Conservation (phyloP, 306 rosid species). For the Elaeagnus macrophylla region DNA sequence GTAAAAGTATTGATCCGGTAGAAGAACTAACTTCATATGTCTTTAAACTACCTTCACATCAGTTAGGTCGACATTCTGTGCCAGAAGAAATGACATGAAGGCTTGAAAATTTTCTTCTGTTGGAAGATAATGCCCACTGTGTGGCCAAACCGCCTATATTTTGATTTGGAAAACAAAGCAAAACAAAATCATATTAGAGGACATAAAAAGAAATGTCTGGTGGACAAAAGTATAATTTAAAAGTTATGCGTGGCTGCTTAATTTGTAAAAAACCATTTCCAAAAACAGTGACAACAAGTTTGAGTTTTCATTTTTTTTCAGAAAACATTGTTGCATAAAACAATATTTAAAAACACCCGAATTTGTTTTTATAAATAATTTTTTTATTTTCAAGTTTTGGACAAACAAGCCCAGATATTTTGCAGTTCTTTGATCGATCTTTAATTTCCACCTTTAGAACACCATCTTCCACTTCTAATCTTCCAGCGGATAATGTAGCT, state of each 20-base stretch:
- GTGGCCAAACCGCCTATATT: slow-evolving; percentile 76
- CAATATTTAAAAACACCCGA: too few relatives aligned
- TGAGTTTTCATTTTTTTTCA: too few relatives aligned
- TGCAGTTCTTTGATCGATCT: slow-evolving; percentile 1
- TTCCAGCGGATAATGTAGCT: slow-evolving; percentile 81
- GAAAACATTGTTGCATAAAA: too few relatives aligned
- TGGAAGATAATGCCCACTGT: slow-evolving; percentile 88
- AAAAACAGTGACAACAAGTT: too few relatives aligned
- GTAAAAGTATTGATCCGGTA: neutral
- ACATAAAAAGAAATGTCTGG: neutral
- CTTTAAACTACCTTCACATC: slow-evolving; percentile 49
- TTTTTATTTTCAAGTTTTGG: too few relatives aligned
- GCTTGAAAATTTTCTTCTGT: slow-evolving; percentile 76
- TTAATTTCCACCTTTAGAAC: slow-evolving; percentile 52
- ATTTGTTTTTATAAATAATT: too few relatives aligned
- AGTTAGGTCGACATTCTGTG: slow-evolving; percentile 54
- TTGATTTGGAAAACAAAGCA: slow-evolving; percentile 13
- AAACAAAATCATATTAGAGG: slow-evolving; percentile 10
- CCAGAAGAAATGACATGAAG: slow-evolving; percentile 52
- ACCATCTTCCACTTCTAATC: slow-evolving; percentile 58
- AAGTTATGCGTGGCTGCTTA: too few relatives aligned
- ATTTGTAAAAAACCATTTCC: too few relatives aligned
- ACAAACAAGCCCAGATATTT: too few relatives aligned
- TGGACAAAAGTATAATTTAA: neutral
- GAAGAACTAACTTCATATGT: slow-evolving; percentile 1